These are phyloP conservation scores for Colletotrichum acutatum DNA, from an alignment of 2,329 filamentous ascomycete species.

Conservation along the genomic window DNA sequence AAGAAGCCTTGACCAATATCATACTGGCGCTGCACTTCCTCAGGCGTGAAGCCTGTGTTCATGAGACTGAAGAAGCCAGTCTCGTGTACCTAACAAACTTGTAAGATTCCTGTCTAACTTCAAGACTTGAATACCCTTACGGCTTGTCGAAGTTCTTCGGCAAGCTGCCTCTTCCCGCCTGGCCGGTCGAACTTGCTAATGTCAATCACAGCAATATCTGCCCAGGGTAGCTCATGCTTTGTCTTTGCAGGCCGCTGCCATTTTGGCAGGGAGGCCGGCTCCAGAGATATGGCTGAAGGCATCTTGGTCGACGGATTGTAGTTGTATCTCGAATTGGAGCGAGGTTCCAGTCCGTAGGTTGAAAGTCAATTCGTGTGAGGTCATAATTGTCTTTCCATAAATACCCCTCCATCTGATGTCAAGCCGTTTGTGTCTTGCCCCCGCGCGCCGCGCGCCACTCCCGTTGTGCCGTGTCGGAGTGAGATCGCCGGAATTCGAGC, in stretches of 20 bases:
- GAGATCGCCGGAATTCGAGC: slow-evolving; percentile 17
- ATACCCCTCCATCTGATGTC: slow-evolving; percentile 28
- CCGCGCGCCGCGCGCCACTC: slow-evolving; percentile 4
- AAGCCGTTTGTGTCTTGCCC: neutral
- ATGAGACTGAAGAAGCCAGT: slow-evolving; percentile 65
- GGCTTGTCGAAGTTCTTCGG: slow-evolving; percentile 62
- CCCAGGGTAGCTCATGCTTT: slow-evolving; percentile 50
- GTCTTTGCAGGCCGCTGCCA: slow-evolving; percentile 45
- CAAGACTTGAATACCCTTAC: slow-evolving; percentile 41
- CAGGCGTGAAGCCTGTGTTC: slow-evolving; percentile 63
- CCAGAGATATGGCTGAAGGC: slow-evolving; percentile 21
- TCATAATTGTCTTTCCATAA: neutral
- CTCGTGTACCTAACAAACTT: slow-evolving; percentile 38
- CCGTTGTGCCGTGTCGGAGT: neutral
- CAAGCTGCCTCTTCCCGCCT: slow-evolving; percentile 61
- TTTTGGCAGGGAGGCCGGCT: slow-evolving; percentile 34
- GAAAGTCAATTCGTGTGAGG: neutral
- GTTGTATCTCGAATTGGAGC: no score
- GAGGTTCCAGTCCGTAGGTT: neutral
- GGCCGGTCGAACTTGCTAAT: slow-evolving; percentile 58
- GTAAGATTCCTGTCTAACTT: neutral
- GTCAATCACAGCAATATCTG: slow-evolving; percentile 65
- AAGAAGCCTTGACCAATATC: slow-evolving; percentile 65
- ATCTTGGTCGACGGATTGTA: neutral
- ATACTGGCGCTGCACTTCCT: slow-evolving; percentile 64